Evolutionary conservation across 441 rosid genomes (phyloP), one percentile per base, ranked within the genome.

Genomic region (Populus hybrid): DNA sequence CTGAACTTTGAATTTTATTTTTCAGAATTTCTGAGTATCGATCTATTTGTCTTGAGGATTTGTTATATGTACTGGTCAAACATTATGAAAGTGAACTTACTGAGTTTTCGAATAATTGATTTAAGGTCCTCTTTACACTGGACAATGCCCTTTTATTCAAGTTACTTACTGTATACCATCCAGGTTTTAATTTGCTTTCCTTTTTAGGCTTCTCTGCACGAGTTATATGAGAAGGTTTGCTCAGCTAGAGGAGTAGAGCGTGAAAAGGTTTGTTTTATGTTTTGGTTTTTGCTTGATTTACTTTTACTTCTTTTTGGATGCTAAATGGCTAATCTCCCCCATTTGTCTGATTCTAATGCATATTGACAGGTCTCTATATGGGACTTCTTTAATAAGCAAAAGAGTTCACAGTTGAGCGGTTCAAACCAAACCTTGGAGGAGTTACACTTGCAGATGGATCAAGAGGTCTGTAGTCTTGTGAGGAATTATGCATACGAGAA

Each of bases 381-480:
- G 93, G 97, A 92, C 82, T 91, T 84, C 89, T 95, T 89, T 71
- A 76, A 84, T 70, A 81, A 85, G 79, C 76, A 20, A 34, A 92
- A 88, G 82, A 70, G 65, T 10, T 24, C 46, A 69, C 69, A 59
- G 67, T 85, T 95, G 89, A 75, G 65, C 71, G 81, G 76, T 82
- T 87, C 88, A 40, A 77, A 80, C 59, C 76, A 75, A 78, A 87
- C 84, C 40, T 78, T 94, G 81, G 97, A 93, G 79, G 93, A 87
- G 67, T 82, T 88, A 10, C 68, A 78, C 76, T 88, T 95, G 87
- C 95, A 90, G 81, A 86, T 86, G 90, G 93, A 93, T 88, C 97
- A 92, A 83, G 84, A 92, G 86, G 99, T 92, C 79, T 81, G 91
- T 76, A 71, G 50, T 70, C 61, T 53, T 53, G 61, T 53, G 61